phyloP scores from a whole-genome alignment of 169 alveolate species.

The Amoebophrya sp. region DNA sequence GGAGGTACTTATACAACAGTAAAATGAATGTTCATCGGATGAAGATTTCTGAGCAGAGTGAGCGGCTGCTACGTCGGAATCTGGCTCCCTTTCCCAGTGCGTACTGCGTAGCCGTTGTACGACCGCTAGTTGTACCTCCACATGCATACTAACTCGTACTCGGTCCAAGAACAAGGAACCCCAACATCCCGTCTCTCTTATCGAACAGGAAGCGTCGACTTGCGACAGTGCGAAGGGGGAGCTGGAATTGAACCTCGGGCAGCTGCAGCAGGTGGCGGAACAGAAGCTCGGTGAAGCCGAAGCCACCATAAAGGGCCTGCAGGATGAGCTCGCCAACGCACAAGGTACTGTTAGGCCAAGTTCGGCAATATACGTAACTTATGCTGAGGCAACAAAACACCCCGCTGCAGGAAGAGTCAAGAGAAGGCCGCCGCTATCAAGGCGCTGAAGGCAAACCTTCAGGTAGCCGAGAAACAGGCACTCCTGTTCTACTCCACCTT shows the following conservation, averaged over 20 bases:
- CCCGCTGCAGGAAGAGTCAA: too few relatives aligned
- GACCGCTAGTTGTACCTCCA: background rate
- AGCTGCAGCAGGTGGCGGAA: background rate
- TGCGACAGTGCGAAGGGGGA: background rate
- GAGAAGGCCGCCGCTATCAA: too few relatives aligned
- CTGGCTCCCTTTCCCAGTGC: too few relatives aligned
- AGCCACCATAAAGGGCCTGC: too few relatives aligned
- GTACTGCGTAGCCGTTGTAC: too few relatives aligned
- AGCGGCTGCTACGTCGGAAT: too few relatives aligned
- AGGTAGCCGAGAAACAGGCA: background rate
- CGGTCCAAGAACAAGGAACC: background rate
- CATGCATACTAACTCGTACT: background rate
- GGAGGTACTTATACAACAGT: background rate
- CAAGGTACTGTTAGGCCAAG: too few relatives aligned
- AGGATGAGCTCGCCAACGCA: too few relatives aligned
- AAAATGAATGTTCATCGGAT: too few relatives aligned
- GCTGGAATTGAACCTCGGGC: background rate
- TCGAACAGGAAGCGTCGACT: background rate
- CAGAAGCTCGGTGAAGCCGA: background rate
- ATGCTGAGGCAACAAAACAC: too few relatives aligned
- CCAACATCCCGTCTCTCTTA: background rate
- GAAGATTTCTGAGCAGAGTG: too few relatives aligned
- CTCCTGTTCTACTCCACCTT: background rate
- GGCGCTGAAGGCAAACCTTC: background rate
- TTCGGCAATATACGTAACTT: too few relatives aligned